These are phyloP conservation scores for Antrodiella citrinella DNA, from an alignment of 768 basidiomycete genomes.

Conservation along the genomic window DNA sequence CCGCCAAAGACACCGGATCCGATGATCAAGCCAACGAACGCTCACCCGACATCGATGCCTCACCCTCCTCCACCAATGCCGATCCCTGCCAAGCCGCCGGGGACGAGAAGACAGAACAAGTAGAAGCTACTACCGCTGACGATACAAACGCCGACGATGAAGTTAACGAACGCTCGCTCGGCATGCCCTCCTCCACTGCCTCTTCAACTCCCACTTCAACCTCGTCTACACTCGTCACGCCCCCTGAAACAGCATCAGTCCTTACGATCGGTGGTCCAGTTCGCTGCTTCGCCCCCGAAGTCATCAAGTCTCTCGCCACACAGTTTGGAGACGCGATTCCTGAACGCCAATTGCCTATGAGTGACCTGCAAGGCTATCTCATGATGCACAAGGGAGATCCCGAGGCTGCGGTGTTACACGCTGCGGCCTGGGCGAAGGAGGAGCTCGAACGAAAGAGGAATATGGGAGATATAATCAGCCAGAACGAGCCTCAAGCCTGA, in stretches of 20 bases:
- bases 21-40: too few relatives aligned
- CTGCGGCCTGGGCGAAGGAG: slow-evolving; percentile 6
- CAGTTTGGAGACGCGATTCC: slow-evolving; percentile 50
- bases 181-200: neutral
- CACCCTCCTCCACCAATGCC: too few relatives aligned
- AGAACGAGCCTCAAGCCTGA: too few relatives aligned
- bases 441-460: slow-evolving; percentile 6
- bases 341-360: slow-evolving; percentile 34
- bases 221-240: neutral
- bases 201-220: neutral
- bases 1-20: too few relatives aligned
- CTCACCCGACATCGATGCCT: too few relatives aligned
- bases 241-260: neutral
- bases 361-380: slow-evolving; percentile 48
- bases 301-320: slow-evolving; percentile 43
- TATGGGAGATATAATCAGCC: neutral
- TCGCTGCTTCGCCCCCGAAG: slow-evolving; percentile 6
- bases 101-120: neutral
- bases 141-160: slow-evolving; percentile 1
- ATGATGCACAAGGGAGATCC: slow-evolving; percentile 63
- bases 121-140: neutral
- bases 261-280: neutral
- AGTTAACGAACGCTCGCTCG: neutral
- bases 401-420: slow-evolving; percentile 30
- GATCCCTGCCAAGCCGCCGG: neutral